These are phyloP conservation scores for Xylaria polymorpha DNA, from an alignment of 2,329 filamentous ascomycete species.

Conservation along the genomic window DNA sequence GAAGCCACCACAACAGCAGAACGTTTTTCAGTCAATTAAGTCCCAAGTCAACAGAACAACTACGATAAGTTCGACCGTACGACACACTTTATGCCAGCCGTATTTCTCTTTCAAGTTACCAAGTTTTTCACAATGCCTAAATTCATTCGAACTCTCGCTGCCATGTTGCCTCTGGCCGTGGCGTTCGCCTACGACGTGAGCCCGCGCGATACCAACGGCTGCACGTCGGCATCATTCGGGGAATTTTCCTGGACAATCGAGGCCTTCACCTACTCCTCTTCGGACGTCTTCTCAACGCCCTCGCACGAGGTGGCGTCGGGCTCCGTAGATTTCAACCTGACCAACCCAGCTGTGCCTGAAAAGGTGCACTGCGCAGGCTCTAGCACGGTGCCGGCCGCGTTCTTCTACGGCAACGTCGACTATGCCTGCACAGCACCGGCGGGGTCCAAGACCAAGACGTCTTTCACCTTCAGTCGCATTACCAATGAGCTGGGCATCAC, in stretches of 20 bases:
- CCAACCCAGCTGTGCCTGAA: slow-evolving; percentile 58
- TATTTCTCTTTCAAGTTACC: not conserved
- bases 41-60: not conserved
- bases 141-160: slow-evolving; percentile 43
- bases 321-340: slow-evolving; percentile 60
- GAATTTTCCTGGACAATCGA: slow-evolving; percentile 56
- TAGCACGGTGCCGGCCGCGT: slow-evolving; percentile 58
- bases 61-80: not conserved
- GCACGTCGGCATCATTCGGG: slow-evolving; percentile 49
- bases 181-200: slow-evolving; percentile 42
- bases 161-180: slow-evolving; percentile 45
- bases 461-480: slow-evolving; percentile 58
- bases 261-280: slow-evolving; percentile 61
- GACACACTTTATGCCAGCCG: not conserved
- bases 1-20: not conserved
- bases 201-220: slow-evolving; percentile 47
- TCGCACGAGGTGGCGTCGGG: slow-evolving; percentile 63
- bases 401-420: slow-evolving; percentile 60
- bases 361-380: slow-evolving; percentile 54
- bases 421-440: slow-evolving; percentile 57
- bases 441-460: slow-evolving; percentile 49
- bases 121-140: slow-evolving; percentile 34
- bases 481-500: slow-evolving; percentile 55
- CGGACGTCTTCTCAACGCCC: slow-evolving; percentile 62
- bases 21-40: not conserved